Conservation (phyloP, 208 protist genomes). For the Trypanosoma cruzi region DNA sequence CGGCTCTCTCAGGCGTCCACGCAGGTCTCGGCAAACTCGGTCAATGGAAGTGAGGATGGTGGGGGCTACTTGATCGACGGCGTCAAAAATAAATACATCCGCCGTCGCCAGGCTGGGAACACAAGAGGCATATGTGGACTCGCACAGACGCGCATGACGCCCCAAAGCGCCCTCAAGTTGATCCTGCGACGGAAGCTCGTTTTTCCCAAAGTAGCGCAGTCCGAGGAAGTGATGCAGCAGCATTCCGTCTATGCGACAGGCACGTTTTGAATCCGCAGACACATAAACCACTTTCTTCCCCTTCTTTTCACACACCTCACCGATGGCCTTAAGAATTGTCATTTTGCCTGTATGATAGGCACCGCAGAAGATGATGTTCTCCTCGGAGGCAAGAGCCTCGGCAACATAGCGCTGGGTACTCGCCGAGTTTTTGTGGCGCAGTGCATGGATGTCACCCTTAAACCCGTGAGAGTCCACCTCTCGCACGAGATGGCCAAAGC, state of each 20-base stretch:
- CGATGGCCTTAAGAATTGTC: constrained; percentile 77
- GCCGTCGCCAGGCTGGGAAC: constrained; percentile 65
- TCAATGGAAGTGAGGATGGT: constrained; percentile 77
- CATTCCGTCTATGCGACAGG: constrained; percentile 65
- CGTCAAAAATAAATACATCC: constrained; percentile 83
- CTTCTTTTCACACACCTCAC: constrained; percentile 55
- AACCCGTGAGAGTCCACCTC: constrained; percentile 81
- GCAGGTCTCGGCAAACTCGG: constrained; percentile 60
- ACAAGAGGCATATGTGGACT: constrained; percentile 65
- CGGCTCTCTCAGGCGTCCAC: constrained; percentile 37
- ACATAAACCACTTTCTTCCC: constrained; percentile 68
- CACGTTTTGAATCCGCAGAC: constrained; percentile 62
- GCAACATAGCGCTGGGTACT: constrained; percentile 43
- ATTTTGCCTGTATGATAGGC: constrained; percentile 82
- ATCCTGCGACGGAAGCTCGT: constrained; percentile 87
- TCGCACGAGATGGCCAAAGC: constrained; percentile 58
- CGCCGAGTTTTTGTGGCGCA: constrained; percentile 41
- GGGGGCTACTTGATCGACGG: constrained; percentile 62
- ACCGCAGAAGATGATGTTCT: constrained; percentile 82
- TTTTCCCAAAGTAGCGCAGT: constrained; percentile 52
- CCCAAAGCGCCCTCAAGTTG: constrained; percentile 85
- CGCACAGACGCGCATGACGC: constrained; percentile 79
- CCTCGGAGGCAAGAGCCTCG: constrained; percentile 31
- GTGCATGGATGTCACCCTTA: constrained; percentile 54
- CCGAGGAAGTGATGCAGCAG: constrained; percentile 84